Conservation (phyloP, 768 basidiomycete genomes). For the Rhodosporidiobolus sp. region DNA sequence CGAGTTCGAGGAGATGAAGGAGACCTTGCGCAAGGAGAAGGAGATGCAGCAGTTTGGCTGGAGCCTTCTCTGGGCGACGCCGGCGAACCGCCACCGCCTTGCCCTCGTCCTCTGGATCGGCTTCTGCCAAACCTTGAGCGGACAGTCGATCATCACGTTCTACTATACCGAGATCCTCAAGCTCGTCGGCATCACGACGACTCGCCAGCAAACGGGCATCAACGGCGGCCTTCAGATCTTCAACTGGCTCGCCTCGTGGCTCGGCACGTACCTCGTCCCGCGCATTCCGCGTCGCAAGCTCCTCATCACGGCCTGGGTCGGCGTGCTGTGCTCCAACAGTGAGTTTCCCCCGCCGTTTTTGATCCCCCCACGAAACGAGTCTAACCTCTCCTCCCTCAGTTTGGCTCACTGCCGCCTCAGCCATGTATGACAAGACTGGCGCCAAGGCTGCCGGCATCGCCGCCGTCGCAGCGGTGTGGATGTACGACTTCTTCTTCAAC, state of each 20-base stretch:
- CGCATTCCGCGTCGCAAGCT: conserved; percentile 44
- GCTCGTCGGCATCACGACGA: conserved; percentile 44
- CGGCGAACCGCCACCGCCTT: conserved; percentile 21
- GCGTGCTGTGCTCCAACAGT: conserved; percentile 39
- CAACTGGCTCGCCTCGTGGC: conserved; percentile 38
- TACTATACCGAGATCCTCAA: conserved; percentile 45
- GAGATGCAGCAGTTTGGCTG: conserved; percentile 28
- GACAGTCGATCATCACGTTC: conserved; percentile 46
- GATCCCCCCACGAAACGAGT: no score
- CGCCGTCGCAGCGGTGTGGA: conserved; percentile 47
- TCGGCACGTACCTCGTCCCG: conserved; percentile 45
- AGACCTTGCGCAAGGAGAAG: conserved; percentile 47
- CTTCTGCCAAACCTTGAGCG: conserved; percentile 44
- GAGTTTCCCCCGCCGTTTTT: not conserved
- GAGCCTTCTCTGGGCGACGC: conserved; percentile 15
- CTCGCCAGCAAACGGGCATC: conserved; percentile 24
- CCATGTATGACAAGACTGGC: conserved; percentile 39
- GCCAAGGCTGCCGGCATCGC: conserved; percentile 38
- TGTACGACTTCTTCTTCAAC: conserved; percentile 31
- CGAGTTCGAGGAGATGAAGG: conserved; percentile 51
- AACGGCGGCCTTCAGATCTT: conserved; percentile 36
- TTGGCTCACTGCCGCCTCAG: conserved; percentile 42
- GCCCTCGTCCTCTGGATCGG: conserved; percentile 26
- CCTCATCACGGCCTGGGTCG: conserved; percentile 40
- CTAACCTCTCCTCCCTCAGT: not conserved